A percentile compares a stretch with the other conserved stretches of the same genome.
phyloP scores from a whole-genome alignment of 257 asterid species.

The Mitragyna speciosa region DNA sequence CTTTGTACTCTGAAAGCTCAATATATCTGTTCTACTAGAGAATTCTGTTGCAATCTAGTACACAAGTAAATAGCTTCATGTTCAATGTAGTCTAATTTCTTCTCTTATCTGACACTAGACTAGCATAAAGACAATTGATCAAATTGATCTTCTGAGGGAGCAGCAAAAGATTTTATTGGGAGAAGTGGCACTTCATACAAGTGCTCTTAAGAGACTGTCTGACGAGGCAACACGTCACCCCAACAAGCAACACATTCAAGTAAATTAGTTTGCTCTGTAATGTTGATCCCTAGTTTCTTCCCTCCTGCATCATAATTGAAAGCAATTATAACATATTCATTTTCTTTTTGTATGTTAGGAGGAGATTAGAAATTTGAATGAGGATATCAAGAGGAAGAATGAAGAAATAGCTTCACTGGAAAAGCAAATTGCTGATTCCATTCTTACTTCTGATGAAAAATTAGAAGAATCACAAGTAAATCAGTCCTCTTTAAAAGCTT shows the following conservation, averaged over 20 bases:
- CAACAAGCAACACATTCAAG: slow-evolving; percentile 62
- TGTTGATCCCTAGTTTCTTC: slow-evolving; percentile 1
- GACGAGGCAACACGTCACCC: slow-evolving; percentile 67
- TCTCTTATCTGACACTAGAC: slow-evolving; percentile 42
- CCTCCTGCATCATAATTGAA: background rate
- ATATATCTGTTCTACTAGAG: background rate
- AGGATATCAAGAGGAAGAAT: slow-evolving; percentile 68
- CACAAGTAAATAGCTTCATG: background rate
- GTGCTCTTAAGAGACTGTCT: slow-evolving; percentile 80
- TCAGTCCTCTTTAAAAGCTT: slow-evolving; percentile 13
- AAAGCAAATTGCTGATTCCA: slow-evolving; percentile 67
- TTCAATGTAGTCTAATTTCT: slow-evolving; percentile 8
- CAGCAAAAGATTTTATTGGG: slow-evolving; percentile 89
- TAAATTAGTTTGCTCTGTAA: slow-evolving; percentile 32
- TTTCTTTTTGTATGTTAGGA: slow-evolving; percentile 39
- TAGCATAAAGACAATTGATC: slow-evolving; percentile 70
- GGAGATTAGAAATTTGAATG: slow-evolving; percentile 71
- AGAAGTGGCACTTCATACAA: slow-evolving; percentile 81
- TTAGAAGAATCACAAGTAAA: slow-evolving; percentile 72
- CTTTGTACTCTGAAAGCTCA: background rate
- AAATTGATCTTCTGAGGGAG: slow-evolving; percentile 86
- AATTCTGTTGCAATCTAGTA: background rate
- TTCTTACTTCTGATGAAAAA: slow-evolving; percentile 46
- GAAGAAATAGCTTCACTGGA: slow-evolving; percentile 71
- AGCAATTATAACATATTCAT: slow-evolving; percentile 20